A percentile compares a stretch with the other conserved stretches of the same genome.
Conservation (phyloP, 2,329 filamentous ascomycete species). For the Thermoascus crustaceus region DNA sequence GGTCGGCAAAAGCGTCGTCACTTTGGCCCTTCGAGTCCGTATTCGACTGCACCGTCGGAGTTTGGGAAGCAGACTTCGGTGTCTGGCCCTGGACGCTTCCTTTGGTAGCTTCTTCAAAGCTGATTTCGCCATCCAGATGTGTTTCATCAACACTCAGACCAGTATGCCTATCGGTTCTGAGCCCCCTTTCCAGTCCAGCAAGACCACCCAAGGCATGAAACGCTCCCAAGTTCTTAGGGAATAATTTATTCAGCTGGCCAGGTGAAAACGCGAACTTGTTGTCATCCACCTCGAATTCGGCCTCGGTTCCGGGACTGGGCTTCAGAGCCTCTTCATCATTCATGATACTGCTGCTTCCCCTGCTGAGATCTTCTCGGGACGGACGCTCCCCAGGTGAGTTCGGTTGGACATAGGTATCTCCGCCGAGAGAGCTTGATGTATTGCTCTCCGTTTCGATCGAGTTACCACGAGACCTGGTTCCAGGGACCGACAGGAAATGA, state of each 20-base stretch:
- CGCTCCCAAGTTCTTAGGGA: constrained; percentile 67
- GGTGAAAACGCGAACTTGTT: constrained; percentile 67
- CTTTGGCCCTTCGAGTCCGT: constrained; percentile 14
- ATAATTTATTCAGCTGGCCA: constrained; percentile 65
- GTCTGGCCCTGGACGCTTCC: constrained; percentile 10
- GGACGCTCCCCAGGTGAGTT: constrained; percentile 37
- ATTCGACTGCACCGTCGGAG: constrained; percentile 6
- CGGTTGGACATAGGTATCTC: constrained; percentile 43
- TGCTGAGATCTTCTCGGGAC: constrained; percentile 32
- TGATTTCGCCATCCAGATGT: constrained; percentile 53
- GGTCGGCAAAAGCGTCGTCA: constrained; percentile 48
- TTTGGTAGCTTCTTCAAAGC: constrained; percentile 56
- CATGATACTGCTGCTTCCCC: constrained; percentile 43
- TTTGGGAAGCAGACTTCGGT: constrained; percentile 22
- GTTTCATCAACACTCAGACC: constrained; percentile 66
- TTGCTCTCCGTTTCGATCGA: constrained; percentile 57
- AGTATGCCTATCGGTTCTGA: constrained; percentile 55
- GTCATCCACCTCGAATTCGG: constrained; percentile 57
- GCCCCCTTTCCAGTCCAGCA: constrained; percentile 62
- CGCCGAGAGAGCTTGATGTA: constrained; percentile 45
- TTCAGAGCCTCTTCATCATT: constrained; percentile 56
- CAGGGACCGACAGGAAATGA: constrained; percentile 57
- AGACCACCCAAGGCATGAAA: constrained; percentile 70
- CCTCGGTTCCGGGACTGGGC: constrained; percentile 64
- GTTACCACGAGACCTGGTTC: constrained; percentile 54